Evolutionary conservation across 2,329 filamentous ascomycete species (phyloP).

Genomic region (Fusarium sublunatum): DNA sequence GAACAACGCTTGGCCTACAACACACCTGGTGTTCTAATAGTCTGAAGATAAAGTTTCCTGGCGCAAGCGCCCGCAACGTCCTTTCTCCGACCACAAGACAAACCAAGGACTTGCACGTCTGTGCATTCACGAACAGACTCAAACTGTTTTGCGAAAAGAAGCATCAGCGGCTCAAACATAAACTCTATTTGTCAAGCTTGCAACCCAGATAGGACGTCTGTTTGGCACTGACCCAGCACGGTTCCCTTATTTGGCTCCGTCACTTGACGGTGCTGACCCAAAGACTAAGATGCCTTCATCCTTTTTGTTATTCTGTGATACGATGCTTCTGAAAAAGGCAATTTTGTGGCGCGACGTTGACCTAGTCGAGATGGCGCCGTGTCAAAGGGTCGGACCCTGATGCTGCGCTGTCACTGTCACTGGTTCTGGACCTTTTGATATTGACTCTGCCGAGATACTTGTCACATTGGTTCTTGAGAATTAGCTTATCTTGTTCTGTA

Average conservation of each 20-base stretch:
- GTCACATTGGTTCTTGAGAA: neutral
- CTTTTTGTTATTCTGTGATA: neutral
- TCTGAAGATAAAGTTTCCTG: constrained; percentile 24
- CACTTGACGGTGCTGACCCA: constrained; percentile 8
- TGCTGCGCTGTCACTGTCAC: neutral
- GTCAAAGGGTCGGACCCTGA: constrained; percentile 8
- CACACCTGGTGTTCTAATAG: constrained; percentile 10
- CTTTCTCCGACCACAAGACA: constrained; percentile 16
- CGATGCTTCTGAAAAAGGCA: constrained; percentile 14
- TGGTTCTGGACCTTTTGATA: neutral
- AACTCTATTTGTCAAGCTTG: constrained; percentile 22
- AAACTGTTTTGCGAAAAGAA: constrained; percentile 8
- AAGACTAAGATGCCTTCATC: neutral
- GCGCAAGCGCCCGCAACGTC: constrained; percentile 31
- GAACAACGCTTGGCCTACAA: constrained; percentile 1
- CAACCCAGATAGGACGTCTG: constrained; percentile 10
- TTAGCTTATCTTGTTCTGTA: neutral
- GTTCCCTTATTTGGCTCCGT: constrained; percentile 13
- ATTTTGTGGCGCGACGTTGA: constrained; percentile 33
- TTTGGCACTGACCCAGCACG: constrained; percentile 9
- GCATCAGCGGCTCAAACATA: constrained; percentile 30
- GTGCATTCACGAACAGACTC: constrained; percentile 8
- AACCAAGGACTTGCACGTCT: neutral
- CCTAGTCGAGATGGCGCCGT: constrained; percentile 11
- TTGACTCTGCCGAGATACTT: constrained; percentile 1